Evolutionary conservation across 2,329 filamentous ascomycete genomes (phyloP), one percentile per base, ranked within the genome.

Genomic region (Atkinsonella hypoxylon): DNA sequence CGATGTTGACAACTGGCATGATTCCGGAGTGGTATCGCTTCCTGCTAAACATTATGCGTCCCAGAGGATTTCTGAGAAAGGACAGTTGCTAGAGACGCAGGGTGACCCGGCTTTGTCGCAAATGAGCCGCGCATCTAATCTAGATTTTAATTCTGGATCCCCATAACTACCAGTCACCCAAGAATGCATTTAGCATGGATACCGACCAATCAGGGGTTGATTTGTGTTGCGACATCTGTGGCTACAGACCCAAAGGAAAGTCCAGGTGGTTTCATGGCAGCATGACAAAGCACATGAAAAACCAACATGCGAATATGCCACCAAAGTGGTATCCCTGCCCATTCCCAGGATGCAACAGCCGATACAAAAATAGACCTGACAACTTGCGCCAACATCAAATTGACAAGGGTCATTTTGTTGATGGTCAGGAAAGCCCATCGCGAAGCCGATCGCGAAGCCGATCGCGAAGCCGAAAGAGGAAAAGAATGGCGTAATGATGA

Each of bases 261-360:
- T 75, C 76, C n/a, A 69, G 73, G 52, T 79, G 77, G 77, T 79
- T 79, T 58, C 72, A 71, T 43, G 76, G 76, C 6, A 78, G 74
- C 59, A 77, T 80, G 76, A 70, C 75, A 46, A 80, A 79, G 61
- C 77, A 80, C 59, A 77, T 69, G 65, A 77, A 74, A 59, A 64
- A 74, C 52, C 72, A 77, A 61, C 77, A 80, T 61, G 71, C 73
- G 47, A 64, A 64, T 12, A 68, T 65, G 2, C 73, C 73, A 36
- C 72, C 74, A 8, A 66, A 68, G 53, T 76, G 78, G 43, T 80
- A 75, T 61, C 68, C 68, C 53, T 80, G 77, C 54, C 69, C 70
- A 2, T 79, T 61, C 46, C 76, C 75, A 2, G 75, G 74, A 2
- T 80, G 77, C 58, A 71, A 64, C 20, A 78, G 75, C 58, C 70